These are phyloP conservation scores for Apiospora aurea DNA, from an alignment of 2,329 filamentous ascomycete species.

Conservation along the genomic window DNA sequence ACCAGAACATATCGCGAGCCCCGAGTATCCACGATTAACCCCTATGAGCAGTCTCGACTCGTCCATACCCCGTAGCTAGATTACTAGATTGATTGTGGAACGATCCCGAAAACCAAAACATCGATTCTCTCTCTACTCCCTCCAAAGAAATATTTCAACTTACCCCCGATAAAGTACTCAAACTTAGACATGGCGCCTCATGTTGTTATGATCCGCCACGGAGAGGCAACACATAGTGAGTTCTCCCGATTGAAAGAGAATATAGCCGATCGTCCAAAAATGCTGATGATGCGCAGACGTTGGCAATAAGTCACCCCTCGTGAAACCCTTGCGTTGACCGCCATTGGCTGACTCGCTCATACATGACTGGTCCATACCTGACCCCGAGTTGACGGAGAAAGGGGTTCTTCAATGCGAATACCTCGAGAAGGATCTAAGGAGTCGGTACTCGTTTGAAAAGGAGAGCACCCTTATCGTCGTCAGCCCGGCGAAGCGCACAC, in stretches of 20 bases:
- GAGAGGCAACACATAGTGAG: constrained; percentile 50
- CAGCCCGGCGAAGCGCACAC: constrained; percentile 41
- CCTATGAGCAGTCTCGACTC: not conserved
- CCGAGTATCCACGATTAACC: not conserved
- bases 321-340: constrained; percentile 10
- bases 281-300: constrained; percentile 36
- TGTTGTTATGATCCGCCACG: constrained; percentile 51
- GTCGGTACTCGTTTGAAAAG: constrained; percentile 32
- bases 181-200: constrained; percentile 45
- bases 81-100: constrained; percentile 16
- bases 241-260: constrained; percentile 24
- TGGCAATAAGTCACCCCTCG: constrained; percentile 37
- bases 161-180: not conserved
- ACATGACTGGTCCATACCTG: constrained; percentile 41
- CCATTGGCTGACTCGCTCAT: constrained; percentile 34
- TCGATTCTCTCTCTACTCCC: not conserved
- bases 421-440: constrained; percentile 36
- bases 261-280: constrained; percentile 20
- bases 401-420: constrained; percentile 39
- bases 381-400: constrained; percentile 40
- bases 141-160: not conserved
- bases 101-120: not conserved
- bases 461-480: constrained; percentile 41
- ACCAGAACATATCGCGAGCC: not conserved
- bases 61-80: not conserved